Percentiles rank a stretch among this genome's conserved stretches.
Conservation (phyloP, 1,139 yeast species). For the Yamadazyma trypodendri region DNA sequence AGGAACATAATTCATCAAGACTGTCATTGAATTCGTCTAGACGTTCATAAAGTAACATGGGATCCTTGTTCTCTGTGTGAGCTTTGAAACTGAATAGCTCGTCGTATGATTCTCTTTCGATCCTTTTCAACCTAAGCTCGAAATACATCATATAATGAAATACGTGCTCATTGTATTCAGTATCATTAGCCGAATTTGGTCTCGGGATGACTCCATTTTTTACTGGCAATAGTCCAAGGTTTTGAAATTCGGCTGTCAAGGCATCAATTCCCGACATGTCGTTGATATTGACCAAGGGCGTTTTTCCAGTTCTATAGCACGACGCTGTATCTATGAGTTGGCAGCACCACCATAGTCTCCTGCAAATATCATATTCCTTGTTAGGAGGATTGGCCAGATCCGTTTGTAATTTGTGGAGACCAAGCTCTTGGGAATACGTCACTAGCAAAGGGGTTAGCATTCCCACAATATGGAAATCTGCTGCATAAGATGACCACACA, state of each 20-base stretch:
- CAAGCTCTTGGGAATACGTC: slow-evolving; percentile 62
- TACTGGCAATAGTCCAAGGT: not conserved
- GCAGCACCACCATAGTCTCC: slow-evolving; percentile 56
- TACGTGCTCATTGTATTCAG: not conserved
- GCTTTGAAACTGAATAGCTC: slow-evolving; percentile 18
- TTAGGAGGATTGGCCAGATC: not conserved
- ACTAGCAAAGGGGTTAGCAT: slow-evolving; percentile 49
- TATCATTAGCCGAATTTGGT: not conserved
- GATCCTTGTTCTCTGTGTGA: slow-evolving; percentile 9
- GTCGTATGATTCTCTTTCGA: slow-evolving; percentile 20
- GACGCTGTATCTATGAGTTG: slow-evolving; percentile 52
- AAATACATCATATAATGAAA: slow-evolving; percentile 1
- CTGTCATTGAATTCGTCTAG: slow-evolving; percentile 15
- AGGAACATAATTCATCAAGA: slow-evolving; percentile 16
- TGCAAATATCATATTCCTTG: slow-evolving; percentile 22
- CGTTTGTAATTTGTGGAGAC: slow-evolving; percentile 49
- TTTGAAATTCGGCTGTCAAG: slow-evolving; percentile 4
- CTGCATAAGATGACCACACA: slow-evolving; percentile 41
- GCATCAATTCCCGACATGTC: slow-evolving; percentile 37
- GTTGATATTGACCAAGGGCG: slow-evolving; percentile 49
- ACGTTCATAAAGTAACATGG: slow-evolving; percentile 8
- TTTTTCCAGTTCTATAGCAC: slow-evolving; percentile 55
- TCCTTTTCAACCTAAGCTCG: slow-evolving; percentile 17
- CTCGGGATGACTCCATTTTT: not conserved
- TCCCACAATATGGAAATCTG: slow-evolving; percentile 40